These are phyloP conservation scores for Naganishia onofrii DNA, from an alignment of 768 basidiomycete genomes.

Conservation along the genomic window DNA sequence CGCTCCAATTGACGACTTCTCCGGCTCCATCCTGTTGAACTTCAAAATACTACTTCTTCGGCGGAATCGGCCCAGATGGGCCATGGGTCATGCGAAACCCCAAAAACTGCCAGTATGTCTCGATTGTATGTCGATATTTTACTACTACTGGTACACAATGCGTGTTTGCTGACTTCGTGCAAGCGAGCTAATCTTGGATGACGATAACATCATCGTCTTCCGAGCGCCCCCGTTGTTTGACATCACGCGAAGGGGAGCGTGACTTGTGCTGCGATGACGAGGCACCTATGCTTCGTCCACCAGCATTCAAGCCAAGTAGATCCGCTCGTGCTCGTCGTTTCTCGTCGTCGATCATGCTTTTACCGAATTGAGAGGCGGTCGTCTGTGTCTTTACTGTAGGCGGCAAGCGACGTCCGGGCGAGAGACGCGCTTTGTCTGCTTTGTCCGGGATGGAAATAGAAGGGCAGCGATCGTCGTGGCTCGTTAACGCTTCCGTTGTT, in stretches of 20 bases:
- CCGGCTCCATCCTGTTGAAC: too few relatives aligned
- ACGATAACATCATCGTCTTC: background rate
- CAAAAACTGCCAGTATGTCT: too few relatives aligned
- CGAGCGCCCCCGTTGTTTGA: background rate
- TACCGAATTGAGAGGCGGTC: background rate
- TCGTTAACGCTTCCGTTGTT: background rate
- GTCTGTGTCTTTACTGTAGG: background rate
- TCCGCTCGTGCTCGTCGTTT: conserved; percentile 10
- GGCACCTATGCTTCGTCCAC: background rate
- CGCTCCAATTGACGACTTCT: too few relatives aligned
- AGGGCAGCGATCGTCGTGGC: background rate
- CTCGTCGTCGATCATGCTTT: conserved; percentile 10
- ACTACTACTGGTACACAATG: too few relatives aligned
- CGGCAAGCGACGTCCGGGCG: background rate
- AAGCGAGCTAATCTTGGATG: background rate
- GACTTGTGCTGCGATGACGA: too few relatives aligned
- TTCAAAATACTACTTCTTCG: too few relatives aligned
- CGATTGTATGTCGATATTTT: too few relatives aligned
- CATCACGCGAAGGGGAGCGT: background rate
- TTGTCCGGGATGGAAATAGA: background rate
- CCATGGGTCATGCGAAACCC: too few relatives aligned
- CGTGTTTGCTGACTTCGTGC: too few relatives aligned
- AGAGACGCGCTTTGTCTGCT: background rate
- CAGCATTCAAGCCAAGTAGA: background rate
- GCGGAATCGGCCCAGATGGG: too few relatives aligned